Percentiles rank a stretch among this genome's conserved stretches.
phyloP scores from a whole-genome alignment of 179 eudicot genomes.

The Nepenthes alata region DNA sequence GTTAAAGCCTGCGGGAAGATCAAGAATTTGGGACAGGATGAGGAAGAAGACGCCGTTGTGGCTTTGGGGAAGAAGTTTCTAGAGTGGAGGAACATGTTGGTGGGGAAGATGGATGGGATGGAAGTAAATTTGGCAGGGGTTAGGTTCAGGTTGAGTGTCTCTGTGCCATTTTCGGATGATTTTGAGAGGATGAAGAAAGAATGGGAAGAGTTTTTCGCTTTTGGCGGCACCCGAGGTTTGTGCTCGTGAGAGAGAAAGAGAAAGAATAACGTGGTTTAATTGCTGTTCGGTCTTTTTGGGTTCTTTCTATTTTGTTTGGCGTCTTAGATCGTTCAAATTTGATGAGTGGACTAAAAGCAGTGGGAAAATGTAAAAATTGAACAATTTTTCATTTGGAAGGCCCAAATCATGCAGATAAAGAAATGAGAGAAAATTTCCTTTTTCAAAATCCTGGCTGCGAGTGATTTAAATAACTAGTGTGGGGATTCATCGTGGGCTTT shows the following conservation, averaged over 20 bases:
- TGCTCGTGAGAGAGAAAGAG: background rate
- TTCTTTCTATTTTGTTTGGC: too few species aligned
- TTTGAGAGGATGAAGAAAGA: constrained; percentile 46
- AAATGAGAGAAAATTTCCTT: too few species aligned
- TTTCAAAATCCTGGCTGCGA: too few species aligned
- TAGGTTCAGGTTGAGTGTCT: constrained; percentile 40
- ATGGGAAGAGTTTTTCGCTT: constrained; percentile 63
- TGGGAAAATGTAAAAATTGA: too few species aligned
- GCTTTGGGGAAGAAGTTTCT: constrained; percentile 30
- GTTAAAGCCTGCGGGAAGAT: constrained; percentile 8
- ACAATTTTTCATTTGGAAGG: too few species aligned
- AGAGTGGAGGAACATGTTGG: constrained; percentile 52
- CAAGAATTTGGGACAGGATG: constrained; percentile 5
- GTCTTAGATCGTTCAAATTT: too few species aligned
- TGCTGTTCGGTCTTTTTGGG: too few species aligned
- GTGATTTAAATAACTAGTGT: too few species aligned
- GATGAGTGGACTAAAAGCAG: too few species aligned
- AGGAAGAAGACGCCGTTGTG: constrained; percentile 5
- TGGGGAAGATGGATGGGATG: constrained; percentile 63
- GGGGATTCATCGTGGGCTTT: too few species aligned
- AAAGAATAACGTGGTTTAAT: too few species aligned
- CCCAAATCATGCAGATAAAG: too few species aligned
- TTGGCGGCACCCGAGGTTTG: constrained; percentile 37
- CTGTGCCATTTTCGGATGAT: constrained; percentile 41
- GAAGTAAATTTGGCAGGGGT: constrained; percentile 61